Conservation (phyloP, 768 basidiomycete species). For the Vishniacozyma victoriae region DNA sequence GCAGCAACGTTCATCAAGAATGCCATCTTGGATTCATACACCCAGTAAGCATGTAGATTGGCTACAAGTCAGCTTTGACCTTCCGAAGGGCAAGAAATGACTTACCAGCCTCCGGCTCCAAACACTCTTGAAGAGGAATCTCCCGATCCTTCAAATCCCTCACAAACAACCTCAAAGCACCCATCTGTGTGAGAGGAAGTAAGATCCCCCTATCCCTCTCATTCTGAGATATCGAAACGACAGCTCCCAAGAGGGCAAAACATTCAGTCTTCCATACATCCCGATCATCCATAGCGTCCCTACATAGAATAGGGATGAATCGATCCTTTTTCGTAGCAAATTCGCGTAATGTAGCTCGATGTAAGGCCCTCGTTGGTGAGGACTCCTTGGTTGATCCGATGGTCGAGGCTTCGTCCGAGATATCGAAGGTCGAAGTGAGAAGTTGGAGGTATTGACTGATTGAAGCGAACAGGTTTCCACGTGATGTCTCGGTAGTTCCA, state of each 20-base stretch:
- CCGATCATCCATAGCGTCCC: constrained; percentile 90
- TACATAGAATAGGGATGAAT: constrained; percentile 63
- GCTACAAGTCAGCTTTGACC: constrained; percentile 53
- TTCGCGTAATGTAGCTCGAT: constrained; percentile 60
- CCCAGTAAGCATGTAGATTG: constrained; percentile 82
- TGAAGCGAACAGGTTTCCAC: constrained; percentile 90
- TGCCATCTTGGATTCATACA: constrained; percentile 92
- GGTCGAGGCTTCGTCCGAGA: constrained; percentile 19
- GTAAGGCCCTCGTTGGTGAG: constrained; percentile 38
- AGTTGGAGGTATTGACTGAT: constrained; percentile 85
- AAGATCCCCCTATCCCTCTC: constrained; percentile 66
- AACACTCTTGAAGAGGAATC: constrained; percentile 61
- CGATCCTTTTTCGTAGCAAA: constrained; percentile 67
- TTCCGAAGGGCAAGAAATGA: neutral
- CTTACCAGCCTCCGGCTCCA: constrained; percentile 86
- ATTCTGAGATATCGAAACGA: constrained; percentile 63
- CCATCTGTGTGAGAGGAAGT: constrained; percentile 59
- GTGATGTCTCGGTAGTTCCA: constrained; percentile 73
- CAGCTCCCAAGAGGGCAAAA: constrained; percentile 78
- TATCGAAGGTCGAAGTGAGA: constrained; percentile 40
- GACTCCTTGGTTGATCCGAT: constrained; percentile 49
- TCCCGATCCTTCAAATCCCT: constrained; percentile 79
- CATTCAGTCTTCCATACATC: constrained; percentile 97
- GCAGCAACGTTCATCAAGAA: constrained; percentile 78
- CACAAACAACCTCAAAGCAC: constrained; percentile 75